Percentiles rank a stretch among this genome's conserved stretches.
Evolutionary conservation across 306 rosid genomes (phyloP).

Genomic region (Rubus idaeus): DNA sequence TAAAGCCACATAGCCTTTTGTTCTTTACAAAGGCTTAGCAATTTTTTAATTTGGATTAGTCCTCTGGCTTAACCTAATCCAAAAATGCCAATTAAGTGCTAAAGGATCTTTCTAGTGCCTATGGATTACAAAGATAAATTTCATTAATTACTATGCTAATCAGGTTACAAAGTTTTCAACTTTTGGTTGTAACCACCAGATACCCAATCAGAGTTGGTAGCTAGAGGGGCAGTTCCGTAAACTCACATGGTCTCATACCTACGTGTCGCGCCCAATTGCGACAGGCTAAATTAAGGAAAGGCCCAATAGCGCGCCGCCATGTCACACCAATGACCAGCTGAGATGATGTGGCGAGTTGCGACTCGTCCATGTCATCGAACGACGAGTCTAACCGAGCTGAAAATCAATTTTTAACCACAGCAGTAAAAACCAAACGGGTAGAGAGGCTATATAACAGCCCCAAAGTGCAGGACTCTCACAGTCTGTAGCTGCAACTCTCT

Average conservation of each 20-base stretch:
- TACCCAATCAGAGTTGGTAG: not conserved
- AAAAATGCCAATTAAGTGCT: not conserved
- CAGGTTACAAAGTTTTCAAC: too few relatives aligned
- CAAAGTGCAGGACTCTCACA: conserved; percentile 10
- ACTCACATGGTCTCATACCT: not conserved
- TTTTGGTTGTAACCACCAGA: not conserved
- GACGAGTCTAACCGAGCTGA: conserved; percentile 11
- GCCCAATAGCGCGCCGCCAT: conserved; percentile 45
- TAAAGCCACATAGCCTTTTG: not conserved
- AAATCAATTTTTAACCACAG: conserved; percentile 30
- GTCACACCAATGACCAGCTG: conserved; percentile 32
- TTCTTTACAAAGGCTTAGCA: not conserved
- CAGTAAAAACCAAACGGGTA: not conserved
- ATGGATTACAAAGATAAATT: not conserved
- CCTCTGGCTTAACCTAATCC: not conserved
- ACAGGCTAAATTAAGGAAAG: not conserved
- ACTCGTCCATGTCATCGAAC: conserved; percentile 30
- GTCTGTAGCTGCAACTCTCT: conserved; percentile 21
- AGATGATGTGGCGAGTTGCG: fast-evolving
- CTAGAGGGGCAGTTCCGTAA: conserved; percentile 24
- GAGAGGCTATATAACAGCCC: conserved; percentile 27
- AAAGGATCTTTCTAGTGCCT: not conserved
- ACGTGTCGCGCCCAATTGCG: conserved; percentile 31
- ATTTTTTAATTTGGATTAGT: not conserved
- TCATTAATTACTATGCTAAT: not conserved